These are phyloP conservation scores for Paraurostyla sp. DNA, from an alignment of 73 alveolate species.

Conservation along the genomic window DNA sequence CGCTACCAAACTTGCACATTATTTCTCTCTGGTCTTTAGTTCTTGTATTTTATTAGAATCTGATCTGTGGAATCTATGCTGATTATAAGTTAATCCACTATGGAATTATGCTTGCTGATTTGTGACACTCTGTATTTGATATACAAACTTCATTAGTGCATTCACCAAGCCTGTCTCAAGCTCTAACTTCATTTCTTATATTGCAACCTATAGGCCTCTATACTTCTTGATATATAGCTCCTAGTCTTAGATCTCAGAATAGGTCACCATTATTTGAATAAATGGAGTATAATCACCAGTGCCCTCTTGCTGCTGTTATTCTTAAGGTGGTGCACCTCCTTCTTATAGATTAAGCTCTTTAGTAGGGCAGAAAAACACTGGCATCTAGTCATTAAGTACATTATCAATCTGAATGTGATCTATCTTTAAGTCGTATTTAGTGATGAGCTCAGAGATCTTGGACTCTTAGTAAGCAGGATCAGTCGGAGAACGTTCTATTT, in stretches of 20 bases:
- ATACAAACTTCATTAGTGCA: conserved; percentile 23
- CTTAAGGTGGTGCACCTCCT: neutral
- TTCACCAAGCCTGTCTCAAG: conserved; percentile 64
- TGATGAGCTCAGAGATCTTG: conserved; percentile 24
- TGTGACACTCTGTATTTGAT: neutral
- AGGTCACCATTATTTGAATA: conserved; percentile 55
- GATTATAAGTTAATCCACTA: neutral
- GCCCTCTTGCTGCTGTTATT: neutral
- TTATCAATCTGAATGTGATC: conserved; percentile 77
- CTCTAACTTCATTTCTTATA: conserved; percentile 68
- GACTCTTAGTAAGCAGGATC: neutral
- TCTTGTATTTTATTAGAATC: neutral
- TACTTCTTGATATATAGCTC: conserved; percentile 1
- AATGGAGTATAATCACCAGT: conserved; percentile 67
- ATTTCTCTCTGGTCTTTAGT: conserved; percentile 6
- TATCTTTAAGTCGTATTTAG: conserved; percentile 52
- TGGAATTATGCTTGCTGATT: neutral
- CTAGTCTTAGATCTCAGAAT: conserved; percentile 25
- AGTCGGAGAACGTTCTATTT: neutral
- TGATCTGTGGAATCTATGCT: neutral
- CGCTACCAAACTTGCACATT: conserved; percentile 30
- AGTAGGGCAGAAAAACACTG: conserved; percentile 74
- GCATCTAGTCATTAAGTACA: conserved; percentile 5
- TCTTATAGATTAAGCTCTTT: conserved; percentile 56
- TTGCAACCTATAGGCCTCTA: conserved; percentile 10